Base-by-base conservation (phyloP, 169 alveolate genomes). In the Plasmodium cynomolgi region DNA sequence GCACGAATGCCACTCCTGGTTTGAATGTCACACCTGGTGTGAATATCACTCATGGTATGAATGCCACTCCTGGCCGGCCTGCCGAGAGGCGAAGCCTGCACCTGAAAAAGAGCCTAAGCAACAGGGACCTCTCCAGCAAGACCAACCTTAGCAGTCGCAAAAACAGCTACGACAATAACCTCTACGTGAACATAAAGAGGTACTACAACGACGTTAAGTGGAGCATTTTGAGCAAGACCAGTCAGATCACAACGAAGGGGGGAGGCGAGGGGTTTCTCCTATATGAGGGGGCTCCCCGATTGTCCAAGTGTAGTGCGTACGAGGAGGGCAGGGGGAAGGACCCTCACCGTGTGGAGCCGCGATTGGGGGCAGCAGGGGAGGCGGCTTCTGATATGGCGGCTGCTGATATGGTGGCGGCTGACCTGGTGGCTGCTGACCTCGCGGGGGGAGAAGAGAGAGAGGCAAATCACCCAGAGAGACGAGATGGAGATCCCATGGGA, bases 151-250 rank as follows among this genome's bases (percentile, higher is more conserved):
- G 6, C 77, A 29, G 77, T 1, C 77, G 23, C 17, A 47, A 20
- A 75, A 47, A 37, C 72, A 85, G 29, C 15, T 4, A 3, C 17
- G 80, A 85, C 34, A 85, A 75, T 23, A 85, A 85, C 29, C 8
- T 85, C 11, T 85, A 85, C 44, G 56, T 37, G 3, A 85, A 74
- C 23, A 74, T 85, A 62, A 85, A 85, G 31, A 85, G 80, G 62
- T 85, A 85, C 29, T 85, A 85, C 85, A 85, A 85, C 44, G 90
- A 88, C 56, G 83, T 79, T 29, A 88, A 80, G 29, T 62, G 73
- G 11, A 80, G 77, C 23, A 77, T 37, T 29, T 6, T 81, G n/a
- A 26, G 54, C 8, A 58, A 80, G 34, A 77, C 72, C 3, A 79
- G 71, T n/a, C 84, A 86, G 13, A 41, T 54, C 11, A 33, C 62